Evolutionary conservation across 2,329 filamentous ascomycete genomes (phyloP).

Genomic region (Nemania diffusa): DNA sequence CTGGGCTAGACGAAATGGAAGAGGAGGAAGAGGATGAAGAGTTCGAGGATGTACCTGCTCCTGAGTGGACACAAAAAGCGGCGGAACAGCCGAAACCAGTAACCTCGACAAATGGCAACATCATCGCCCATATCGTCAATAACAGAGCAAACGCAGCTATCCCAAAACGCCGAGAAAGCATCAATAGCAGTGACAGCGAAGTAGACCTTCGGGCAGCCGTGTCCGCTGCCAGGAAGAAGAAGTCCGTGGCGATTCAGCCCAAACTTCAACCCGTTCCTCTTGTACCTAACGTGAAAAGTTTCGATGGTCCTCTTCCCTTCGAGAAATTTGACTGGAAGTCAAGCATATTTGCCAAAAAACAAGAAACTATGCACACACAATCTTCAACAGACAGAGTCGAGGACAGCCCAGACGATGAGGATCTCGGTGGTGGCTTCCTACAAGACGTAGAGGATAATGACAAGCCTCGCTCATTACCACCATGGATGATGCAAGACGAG

Average conservation of each 20-base stretch:
- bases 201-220: conserved; percentile 83
- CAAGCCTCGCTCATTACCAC: conserved; percentile 72
- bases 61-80: conserved; percentile 67
- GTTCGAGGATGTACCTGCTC: conserved; percentile 63
- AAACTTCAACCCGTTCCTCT: conserved; percentile 47
- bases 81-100: conserved; percentile 64
- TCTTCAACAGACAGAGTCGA: conserved; percentile 28
- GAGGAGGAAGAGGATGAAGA: conserved; percentile 54
- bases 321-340: conserved; percentile 82
- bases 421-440: conserved; percentile 53
- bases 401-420: conserved; percentile 34
- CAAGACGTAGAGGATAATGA: conserved; percentile 51
- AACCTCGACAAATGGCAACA: conserved; percentile 61
- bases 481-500: conserved; percentile 73
- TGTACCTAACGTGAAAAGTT: conserved; percentile 66
- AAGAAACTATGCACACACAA: conserved; percentile 40
- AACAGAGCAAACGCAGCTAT: conserved; percentile 74
- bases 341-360: conserved; percentile 63
- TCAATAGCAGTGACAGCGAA: conserved; percentile 77
- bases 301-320: conserved; percentile 88
- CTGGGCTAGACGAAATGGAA: conserved; percentile 46
- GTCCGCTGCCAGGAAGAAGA: conserved; percentile 72
- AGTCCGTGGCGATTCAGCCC: conserved; percentile 47
- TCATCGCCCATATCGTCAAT: conserved; percentile 80
- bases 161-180: conserved; percentile 57